Evolutionary conservation across 2,329 filamentous ascomycete species (phyloP).

Genomic region (Didymella pomorum): DNA sequence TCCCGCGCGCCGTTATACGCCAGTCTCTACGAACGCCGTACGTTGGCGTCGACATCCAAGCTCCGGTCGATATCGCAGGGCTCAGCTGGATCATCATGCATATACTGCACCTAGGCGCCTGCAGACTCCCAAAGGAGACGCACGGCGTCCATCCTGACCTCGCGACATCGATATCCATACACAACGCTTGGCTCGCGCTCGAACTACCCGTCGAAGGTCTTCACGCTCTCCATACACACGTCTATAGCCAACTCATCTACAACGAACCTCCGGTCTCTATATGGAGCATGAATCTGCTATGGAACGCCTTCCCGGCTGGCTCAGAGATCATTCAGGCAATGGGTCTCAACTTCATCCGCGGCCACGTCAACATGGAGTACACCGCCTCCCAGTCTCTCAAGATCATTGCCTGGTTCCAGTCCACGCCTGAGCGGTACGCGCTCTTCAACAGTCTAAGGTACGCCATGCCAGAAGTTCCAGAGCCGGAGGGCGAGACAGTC

Average conservation of each 20-base stretch:
- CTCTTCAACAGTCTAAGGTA: constrained; percentile 2
- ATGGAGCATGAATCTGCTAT: constrained; percentile 27
- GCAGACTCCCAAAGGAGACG: background rate
- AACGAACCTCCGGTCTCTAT: constrained; percentile 16
- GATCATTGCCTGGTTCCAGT: constrained; percentile 8
- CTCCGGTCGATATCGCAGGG: constrained; percentile 20
- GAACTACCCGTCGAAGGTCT: constrained; percentile 29
- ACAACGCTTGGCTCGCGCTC: constrained; percentile 33
- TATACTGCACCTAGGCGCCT: constrained; percentile 31
- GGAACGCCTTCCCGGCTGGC: constrained; percentile 25
- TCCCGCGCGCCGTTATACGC: background rate
- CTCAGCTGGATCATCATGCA: constrained; percentile 30
- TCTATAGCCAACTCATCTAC: constrained; percentile 25
- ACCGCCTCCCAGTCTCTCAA: background rate
- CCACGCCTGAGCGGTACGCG: constrained; percentile 1
- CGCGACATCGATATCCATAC: constrained; percentile 24
- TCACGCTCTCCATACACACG: constrained; percentile 23
- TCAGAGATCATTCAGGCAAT: constrained; percentile 24
- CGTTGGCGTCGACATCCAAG: constrained; percentile 35
- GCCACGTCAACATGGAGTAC: constrained; percentile 20
- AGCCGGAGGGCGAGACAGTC: background rate
- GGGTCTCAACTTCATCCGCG: constrained; percentile 28
- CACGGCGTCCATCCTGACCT: constrained; percentile 20
- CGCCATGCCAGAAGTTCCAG: background rate
- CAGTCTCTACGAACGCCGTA: constrained; percentile 18